phyloP scores from a whole-genome alignment of 202 grass and related monocot genomes.

The Setaria viridis region DNA sequence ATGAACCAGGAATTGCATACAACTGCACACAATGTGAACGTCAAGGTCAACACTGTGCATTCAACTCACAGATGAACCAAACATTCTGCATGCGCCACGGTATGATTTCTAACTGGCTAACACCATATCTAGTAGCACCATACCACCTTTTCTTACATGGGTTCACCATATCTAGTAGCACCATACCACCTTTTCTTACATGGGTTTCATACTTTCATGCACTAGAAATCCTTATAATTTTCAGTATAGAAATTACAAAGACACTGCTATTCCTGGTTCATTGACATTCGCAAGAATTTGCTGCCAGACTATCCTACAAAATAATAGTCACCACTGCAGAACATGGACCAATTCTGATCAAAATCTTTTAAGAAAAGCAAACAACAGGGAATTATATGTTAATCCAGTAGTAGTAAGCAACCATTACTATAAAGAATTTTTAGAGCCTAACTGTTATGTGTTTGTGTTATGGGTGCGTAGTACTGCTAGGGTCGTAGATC shows the following conservation, averaged over 20 bases:
- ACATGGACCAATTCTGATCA: too few species aligned
- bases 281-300: not conserved
- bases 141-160: not conserved
- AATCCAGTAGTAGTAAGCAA: too few species aligned
- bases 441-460: too few species aligned
- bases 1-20: too few species aligned
- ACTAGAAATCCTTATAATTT: not conserved
- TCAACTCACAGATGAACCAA: conserved; percentile 18
- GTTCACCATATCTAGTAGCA: not conserved
- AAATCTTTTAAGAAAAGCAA: too few species aligned
- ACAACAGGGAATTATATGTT: too few species aligned
- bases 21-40: not conserved
- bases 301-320: not conserved
- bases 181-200: not conserved
- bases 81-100: conserved; percentile 24
- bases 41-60: not conserved
- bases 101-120: not conserved
- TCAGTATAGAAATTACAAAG: not conserved
- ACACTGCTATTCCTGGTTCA: not conserved
- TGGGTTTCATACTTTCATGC: not conserved
- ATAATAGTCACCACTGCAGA: not conserved
- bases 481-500: too few species aligned
- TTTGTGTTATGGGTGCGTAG: too few species aligned
- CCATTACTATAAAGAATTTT: too few species aligned
- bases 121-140: not conserved